Percentiles rank a stretch among this genome's conserved stretches.
Evolutionary conservation across 2,329 filamentous ascomycete genomes (phyloP).

Genomic region (Botrytis elliptica): DNA sequence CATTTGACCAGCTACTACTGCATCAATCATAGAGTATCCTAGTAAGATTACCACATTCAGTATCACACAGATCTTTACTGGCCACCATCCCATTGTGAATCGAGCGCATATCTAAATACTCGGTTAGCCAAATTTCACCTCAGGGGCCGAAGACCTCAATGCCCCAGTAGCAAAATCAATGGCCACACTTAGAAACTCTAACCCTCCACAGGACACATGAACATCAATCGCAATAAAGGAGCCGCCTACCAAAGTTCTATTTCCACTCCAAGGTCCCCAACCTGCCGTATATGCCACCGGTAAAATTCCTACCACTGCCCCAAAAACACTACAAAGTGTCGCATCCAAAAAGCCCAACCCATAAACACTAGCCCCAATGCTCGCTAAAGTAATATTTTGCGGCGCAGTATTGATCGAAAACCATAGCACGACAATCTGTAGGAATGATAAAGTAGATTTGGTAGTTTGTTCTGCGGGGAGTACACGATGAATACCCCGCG

Average conservation of each 20-base stretch:
- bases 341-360: conserved; percentile 57
- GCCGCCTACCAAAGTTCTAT: conserved; percentile 55
- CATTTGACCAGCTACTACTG: conserved; percentile 66
- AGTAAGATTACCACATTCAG: conserved; percentile 62
- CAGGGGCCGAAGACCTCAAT: background rate
- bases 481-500: conserved; percentile 60
- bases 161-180: background rate
- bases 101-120: conserved; percentile 46
- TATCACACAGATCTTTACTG: conserved; percentile 60
- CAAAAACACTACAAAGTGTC: conserved; percentile 56
- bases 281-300: conserved; percentile 60
- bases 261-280: conserved; percentile 60
- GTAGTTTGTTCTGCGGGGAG: conserved; percentile 52
- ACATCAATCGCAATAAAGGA: background rate
- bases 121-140: conserved; percentile 10
- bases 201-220: background rate
- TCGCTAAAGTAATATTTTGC: conserved; percentile 64
- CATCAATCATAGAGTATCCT: conserved; percentile 62
- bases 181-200: background rate
- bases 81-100: conserved; percentile 65
- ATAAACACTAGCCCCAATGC: conserved; percentile 60
- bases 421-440: conserved; percentile 51
- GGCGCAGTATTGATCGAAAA: conserved; percentile 61
- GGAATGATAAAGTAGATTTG: conserved; percentile 32
- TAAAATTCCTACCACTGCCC: conserved; percentile 53